Evolutionary conservation across 192 early-diverging fungal species (phyloP).

Genomic region (Umbelopsis vinacea): DNA sequence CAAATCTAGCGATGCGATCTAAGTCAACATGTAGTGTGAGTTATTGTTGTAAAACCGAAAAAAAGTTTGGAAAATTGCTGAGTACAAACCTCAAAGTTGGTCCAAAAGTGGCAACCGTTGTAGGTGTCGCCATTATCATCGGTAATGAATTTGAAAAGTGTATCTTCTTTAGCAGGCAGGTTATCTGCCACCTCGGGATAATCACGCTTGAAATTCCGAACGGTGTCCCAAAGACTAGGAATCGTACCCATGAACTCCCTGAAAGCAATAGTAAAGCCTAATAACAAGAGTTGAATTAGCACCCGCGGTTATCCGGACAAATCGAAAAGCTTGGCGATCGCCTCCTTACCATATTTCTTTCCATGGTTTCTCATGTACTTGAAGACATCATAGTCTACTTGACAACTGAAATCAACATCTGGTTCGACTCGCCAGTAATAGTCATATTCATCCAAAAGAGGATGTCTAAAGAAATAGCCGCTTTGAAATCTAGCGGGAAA

Average conservation of each 20-base stretch:
- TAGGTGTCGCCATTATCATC: slow-evolving; percentile 60
- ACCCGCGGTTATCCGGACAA: background rate
- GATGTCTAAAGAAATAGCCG: slow-evolving; percentile 80
- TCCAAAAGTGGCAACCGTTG: slow-evolving; percentile 88
- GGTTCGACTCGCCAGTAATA: slow-evolving; percentile 94
- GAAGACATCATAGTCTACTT: slow-evolving; percentile 87
- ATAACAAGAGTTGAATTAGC: background rate
- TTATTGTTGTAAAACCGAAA: too few species aligned
- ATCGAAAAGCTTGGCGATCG: background rate
- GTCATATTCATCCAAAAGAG: slow-evolving; percentile 68
- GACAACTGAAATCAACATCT: slow-evolving; percentile 78
- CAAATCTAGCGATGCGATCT: slow-evolving; percentile 52
- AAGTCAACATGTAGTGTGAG: background rate
- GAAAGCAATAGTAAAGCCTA: slow-evolving; percentile 76
- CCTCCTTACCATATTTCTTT: slow-evolving; percentile 71
- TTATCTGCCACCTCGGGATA: slow-evolving; percentile 45
- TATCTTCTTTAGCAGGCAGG: slow-evolving; percentile 45
- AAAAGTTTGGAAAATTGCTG: too few species aligned
- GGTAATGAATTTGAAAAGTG: slow-evolving; percentile 58
- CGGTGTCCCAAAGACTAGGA: slow-evolving; percentile 71
- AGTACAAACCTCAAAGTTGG: slow-evolving; percentile 81
- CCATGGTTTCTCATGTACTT: slow-evolving; percentile 73
- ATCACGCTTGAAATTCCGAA: slow-evolving; percentile 53
- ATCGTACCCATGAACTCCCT: slow-evolving; percentile 73
- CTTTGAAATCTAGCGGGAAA: slow-evolving; percentile 57